phyloP scores from a whole-genome alignment of 257 asterid genomes.

The Solanum bulbocastanum region DNA sequence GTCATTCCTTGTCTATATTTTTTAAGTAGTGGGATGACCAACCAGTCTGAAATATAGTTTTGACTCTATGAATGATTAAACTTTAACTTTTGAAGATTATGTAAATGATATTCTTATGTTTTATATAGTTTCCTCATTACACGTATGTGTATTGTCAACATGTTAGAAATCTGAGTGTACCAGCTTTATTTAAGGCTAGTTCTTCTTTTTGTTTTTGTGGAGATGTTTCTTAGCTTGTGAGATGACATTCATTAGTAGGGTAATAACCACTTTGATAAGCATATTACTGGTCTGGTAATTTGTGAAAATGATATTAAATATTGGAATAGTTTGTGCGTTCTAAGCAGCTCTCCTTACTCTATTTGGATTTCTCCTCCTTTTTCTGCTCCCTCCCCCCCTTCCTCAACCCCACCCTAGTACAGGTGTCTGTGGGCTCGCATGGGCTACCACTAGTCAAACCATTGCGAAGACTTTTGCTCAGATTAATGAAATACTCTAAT shows the following conservation, averaged over 20 bases:
- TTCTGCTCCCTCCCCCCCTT: not conserved
- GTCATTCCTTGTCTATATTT: not conserved
- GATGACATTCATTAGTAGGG: not conserved
- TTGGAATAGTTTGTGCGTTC: not conserved
- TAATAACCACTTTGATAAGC: not conserved
- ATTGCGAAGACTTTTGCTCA: not conserved
- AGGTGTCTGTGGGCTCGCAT: not conserved
- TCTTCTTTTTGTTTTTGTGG: not conserved
- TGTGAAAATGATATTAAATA: not conserved
- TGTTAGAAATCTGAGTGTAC: not conserved
- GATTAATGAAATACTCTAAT: not conserved
- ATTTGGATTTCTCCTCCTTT: not conserved
- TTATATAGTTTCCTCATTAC: not conserved
- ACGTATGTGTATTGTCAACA: not conserved
- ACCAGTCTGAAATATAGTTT: not conserved
- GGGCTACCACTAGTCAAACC: not conserved
- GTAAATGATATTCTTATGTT: not conserved
- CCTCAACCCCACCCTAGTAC: not conserved
- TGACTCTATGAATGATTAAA: not conserved
- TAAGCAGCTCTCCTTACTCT: not conserved
- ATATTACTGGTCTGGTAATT: not conserved
- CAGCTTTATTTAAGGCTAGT: not conserved
- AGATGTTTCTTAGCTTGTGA: not conserved
- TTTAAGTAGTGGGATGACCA: not conserved
- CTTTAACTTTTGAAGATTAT: not conserved